These are phyloP conservation scores for Termitomyces sp. DNA, from an alignment of 768 basidiomycete species.

Conservation along the genomic window DNA sequence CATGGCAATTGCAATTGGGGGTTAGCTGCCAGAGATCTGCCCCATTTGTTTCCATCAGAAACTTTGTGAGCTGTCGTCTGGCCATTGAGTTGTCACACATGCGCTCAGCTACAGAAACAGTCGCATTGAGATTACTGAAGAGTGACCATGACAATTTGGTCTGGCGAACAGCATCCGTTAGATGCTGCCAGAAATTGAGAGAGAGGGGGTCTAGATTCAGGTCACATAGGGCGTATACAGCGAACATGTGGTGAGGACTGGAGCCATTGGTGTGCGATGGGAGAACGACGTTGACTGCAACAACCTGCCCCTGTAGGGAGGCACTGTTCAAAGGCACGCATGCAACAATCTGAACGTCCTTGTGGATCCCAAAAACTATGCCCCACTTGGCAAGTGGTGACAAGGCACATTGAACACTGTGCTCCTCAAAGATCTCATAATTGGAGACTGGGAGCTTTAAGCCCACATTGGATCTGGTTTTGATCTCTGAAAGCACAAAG, in stretches of 20 bases:
- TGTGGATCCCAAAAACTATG: background rate
- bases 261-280: no score
- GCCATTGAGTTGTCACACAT: no score
- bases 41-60: no score
- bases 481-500: background rate
- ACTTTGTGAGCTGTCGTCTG: no score
- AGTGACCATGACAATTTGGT: background rate
- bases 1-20: no score
- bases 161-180: background rate
- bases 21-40: no score
- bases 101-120: no score
- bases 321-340: background rate
- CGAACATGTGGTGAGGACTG: background rate
- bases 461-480: background rate
- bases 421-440: background rate
- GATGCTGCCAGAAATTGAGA: background rate
- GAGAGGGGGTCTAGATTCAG: background rate
- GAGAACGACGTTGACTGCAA: no score
- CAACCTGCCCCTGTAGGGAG: background rate
- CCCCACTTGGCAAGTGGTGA: background rate
- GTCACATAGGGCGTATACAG: background rate
- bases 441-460: background rate
- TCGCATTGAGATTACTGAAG: background rate
- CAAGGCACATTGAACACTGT: background rate
- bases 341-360: background rate